These are phyloP conservation scores for Clitoria ternatea DNA, from an alignment of 306 rosid species.

Conservation along the genomic window DNA sequence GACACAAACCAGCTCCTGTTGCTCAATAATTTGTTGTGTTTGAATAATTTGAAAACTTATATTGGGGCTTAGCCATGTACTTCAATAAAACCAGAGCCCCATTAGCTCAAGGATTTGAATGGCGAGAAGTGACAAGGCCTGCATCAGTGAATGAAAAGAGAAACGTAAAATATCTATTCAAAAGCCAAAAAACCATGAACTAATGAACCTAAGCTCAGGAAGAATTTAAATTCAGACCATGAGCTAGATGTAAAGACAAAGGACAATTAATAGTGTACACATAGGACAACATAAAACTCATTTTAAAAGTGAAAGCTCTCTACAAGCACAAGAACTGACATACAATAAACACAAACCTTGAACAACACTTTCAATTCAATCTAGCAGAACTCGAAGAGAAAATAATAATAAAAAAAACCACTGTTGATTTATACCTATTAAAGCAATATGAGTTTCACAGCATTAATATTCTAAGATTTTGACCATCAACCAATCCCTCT, in stretches of 20 bases:
- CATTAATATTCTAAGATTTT: no score
- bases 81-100: constrained; percentile 50
- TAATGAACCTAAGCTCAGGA: background rate
- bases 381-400: background rate
- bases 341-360: background rate
- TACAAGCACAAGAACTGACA: background rate
- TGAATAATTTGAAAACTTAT: constrained; percentile 42
- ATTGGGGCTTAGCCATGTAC: constrained; percentile 56
- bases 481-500: no score
- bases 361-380: background rate
- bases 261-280: background rate
- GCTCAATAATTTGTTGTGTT: constrained; percentile 21
- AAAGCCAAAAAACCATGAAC: background rate
- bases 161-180: background rate
- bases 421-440: background rate
- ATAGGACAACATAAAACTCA: background rate
- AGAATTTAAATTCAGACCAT: background rate
- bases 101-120: constrained; percentile 57
- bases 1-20: constrained; percentile 65
- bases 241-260: background rate
- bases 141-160: constrained; percentile 15
- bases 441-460: no score
- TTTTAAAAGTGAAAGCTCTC: background rate
- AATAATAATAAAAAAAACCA: background rate
- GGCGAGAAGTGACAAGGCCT: constrained; percentile 62